Evolutionary conservation across 768 basidiomycete genomes (phyloP).

Genomic region (Lactifluus hygrophoroides): DNA sequence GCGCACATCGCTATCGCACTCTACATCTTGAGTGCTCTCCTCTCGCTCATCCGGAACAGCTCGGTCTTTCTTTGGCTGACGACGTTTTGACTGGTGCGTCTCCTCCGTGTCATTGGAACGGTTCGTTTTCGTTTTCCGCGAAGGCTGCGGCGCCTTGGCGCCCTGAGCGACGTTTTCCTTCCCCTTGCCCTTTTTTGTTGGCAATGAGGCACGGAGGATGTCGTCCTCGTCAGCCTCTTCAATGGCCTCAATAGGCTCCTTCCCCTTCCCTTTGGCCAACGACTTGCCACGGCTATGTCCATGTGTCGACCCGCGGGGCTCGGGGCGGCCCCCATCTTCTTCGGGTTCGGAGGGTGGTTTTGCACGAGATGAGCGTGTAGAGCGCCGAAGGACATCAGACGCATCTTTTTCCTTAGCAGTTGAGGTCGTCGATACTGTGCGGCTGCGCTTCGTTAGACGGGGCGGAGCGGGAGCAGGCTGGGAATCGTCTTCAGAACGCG

Average conservation of each 20-base stretch:
- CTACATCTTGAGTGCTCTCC: conserved; percentile 4
- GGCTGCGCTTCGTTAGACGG: conserved; percentile 8
- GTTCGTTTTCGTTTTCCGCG: conserved; percentile 9
- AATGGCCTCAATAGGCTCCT: conserved; percentile 24
- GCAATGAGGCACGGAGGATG: conserved; percentile 21
- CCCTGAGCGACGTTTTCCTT: conserved; percentile 21
- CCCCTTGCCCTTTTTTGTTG: conserved; percentile 25
- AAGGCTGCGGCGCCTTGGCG: not conserved
- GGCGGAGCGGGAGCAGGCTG: conserved; percentile 5
- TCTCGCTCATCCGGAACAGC: not conserved
- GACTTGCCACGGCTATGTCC: conserved; percentile 22
- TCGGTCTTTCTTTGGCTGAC: conserved; percentile 6
- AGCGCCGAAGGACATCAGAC: conserved; percentile 17
- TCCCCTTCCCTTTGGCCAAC: conserved; percentile 19
- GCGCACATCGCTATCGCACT: conserved; percentile 6
- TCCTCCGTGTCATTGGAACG: conserved; percentile 19
- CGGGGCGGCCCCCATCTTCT: conserved; percentile 25
- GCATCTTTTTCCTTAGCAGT: conserved; percentile 1
- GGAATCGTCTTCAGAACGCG: conserved; percentile 15
- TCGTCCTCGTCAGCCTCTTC: conserved; percentile 26
- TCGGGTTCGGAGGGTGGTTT: conserved; percentile 6
- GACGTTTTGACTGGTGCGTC: conserved; percentile 8
- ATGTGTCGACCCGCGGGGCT: conserved; percentile 22
- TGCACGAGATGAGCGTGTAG: conserved; percentile 18
- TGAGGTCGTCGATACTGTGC: conserved; percentile 5